Evolutionary conservation across 2,329 filamentous ascomycete genomes (phyloP), one percentile per base, ranked within the genome.

Genomic region (Aspergillus pseudoterreus): DNA sequence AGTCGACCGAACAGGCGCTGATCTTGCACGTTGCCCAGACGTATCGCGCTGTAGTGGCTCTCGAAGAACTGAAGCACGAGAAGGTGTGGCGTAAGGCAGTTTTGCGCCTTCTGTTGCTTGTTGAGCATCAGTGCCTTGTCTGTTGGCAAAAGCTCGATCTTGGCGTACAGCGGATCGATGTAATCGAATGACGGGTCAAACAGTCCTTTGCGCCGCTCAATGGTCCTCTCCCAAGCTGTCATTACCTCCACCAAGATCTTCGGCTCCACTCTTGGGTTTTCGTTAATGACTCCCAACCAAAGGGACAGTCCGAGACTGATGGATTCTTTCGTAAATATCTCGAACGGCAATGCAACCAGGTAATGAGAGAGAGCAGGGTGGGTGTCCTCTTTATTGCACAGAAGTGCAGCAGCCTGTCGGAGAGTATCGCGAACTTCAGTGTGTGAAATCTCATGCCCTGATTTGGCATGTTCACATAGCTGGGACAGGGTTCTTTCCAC

Each of bases 201-300:
- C 19, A 97, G 79, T 10, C 94, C 94, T 47, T 87, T 81, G 56
- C 83, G 84, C 60, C 83, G 85, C 52, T 88, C 82, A 43, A 96
- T 85, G 4, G 88, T 94, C 51, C 81, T 78, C 70, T 97, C 92
- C 90, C 92, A 99, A 57, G 92, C 88, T 65, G 94, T 87, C 9
- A 88, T 87, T 61, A 97, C 89, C 67, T 95, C 90, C 47, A 85
- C 85, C 30, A 99, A 74, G 50, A 99, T 84, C 54, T 91, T 85
- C 8, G 92, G 82, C 69, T 96, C 91, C 71, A 96, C 86, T 50
- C 83, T 82, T 2, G 92, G 89, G 63, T 96, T 97, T 69, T 99
- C 94, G 63, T 97, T 94, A 64, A 97, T 95, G 12, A 97, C 89
- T 22, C 94, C 94, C 54, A 96, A 84, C 94, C 94, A 99, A 6